Evolutionary conservation across 495 filamentous ascomycete genomes (phyloP), one percentile per base, ranked within the genome.

Genomic region (Aspergillus funiculosus): DNA sequence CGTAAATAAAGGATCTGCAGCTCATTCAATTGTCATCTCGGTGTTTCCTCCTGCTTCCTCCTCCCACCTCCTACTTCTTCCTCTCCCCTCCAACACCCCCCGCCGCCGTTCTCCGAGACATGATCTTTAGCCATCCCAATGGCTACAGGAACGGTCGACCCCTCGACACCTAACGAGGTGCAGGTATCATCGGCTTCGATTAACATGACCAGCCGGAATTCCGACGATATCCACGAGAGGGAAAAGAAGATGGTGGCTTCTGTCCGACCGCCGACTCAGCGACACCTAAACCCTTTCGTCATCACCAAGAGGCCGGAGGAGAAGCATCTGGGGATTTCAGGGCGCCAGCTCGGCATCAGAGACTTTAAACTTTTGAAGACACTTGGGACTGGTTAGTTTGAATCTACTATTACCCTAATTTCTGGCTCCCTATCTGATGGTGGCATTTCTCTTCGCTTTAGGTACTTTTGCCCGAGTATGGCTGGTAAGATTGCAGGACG

Each of bases 401-500:
- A 36, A 21, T 52, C 30, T 15, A 48, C 27, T 27, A 19, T 47
- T 37, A 22, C 27, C 32, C 48, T 43, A 46, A n/a, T n/a, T 54
- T 26, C 46, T 25, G 43, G 13, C 29, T n/a, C 39, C 39, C 53
- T 48, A 54, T 63, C 63, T 72, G 54, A 73, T 60, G 43, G 43
- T 44, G 48, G 41, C 18, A 39, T 24, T 48, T 35, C 54, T 53
- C 40, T 43, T 53, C 27, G 26, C 49, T 51, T 40, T 63, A 94
- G 91, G 92, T 46, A 97, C 92, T 11, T 97, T 98, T 69, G 91
- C 92, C 43, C 80, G 92, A 49, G 92, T 98, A 28, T 94, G 89
- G 82, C 81, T 96, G 39, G 83, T 86, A 26, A 79, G 79, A 50
- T 63, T 85, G 40, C 80, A 80, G 34, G 71, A 76, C 39, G 67